Evolutionary conservation across 2,329 filamentous ascomycete species (phyloP), one percentile per base, ranked within the genome.

Genomic region (Beauveria caledonica): DNA sequence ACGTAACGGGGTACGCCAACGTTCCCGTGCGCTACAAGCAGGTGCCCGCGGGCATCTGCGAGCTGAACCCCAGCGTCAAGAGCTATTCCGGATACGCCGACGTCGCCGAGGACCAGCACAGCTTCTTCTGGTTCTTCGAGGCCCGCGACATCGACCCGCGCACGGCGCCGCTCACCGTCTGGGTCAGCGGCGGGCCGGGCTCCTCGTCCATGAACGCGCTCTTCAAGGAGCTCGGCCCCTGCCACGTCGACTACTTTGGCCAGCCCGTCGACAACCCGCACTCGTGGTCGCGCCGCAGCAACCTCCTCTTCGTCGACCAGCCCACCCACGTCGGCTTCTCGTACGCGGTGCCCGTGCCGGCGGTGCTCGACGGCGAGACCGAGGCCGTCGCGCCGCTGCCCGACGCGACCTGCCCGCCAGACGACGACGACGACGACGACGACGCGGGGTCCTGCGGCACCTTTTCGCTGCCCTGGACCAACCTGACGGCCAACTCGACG

Each of bases 281-380:
- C 80, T 82, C 83, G 39, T 88, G 85, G 85, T 85, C 87, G 69
- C 77, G 72, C 23, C 70, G 72, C 58, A 75, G 75, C 61, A 78
- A 78, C 63, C 74, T 79, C 73, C 73, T 85, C 8, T 85, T 80
- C 69, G 78, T 85, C 55, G 79, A 81, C 67, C 76, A 80, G 80
- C 86, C 86, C 9, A 84, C 85, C 59, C 86, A 89, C 69, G 82
- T 89, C 39, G 83, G 83, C 44, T 85, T 88, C 65, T 88, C 85
- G 1, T 85, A 90, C 67, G 78, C 77, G 21, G 72, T 78, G 15
- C 84, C 80, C 15, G 81, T 29, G 84, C 85, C 68, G 86, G 64
- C 42, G 10, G 39, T 48, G 33, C 19, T 50, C 9, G 19, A 17
- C 45, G 36, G 15, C 17, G 36, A 42, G 15, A 49, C 55, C 21